These are phyloP conservation scores for Aurinia saxatilis DNA, from an alignment of 345 rosid species.

Conservation along the genomic window DNA sequence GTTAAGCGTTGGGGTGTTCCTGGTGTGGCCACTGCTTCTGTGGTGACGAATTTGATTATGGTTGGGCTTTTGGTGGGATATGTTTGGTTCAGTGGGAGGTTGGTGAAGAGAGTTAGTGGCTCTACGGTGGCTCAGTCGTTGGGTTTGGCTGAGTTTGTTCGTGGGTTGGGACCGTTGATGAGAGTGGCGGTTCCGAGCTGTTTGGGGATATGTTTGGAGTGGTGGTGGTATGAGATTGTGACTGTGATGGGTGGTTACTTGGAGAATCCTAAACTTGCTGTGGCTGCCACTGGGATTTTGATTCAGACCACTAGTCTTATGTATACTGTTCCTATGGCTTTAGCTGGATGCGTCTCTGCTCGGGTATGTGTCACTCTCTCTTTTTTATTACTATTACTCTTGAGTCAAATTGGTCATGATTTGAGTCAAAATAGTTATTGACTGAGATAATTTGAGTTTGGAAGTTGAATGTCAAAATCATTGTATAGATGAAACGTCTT, in stretches of 20 bases:
- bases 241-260: conserved; percentile 81
- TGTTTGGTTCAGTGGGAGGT: conserved; percentile 55
- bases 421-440: neutral
- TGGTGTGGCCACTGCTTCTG: conserved; percentile 94
- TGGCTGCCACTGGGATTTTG: conserved; percentile 91
- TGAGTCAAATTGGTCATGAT: neutral
- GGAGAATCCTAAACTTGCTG: conserved; percentile 72
- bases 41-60: conserved; percentile 82
- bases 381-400: neutral
- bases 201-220: conserved; percentile 90
- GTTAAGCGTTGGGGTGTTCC: conserved; percentile 62
- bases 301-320: conserved; percentile 97
- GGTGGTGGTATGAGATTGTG: conserved; percentile 99
- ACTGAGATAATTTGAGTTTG: neutral
- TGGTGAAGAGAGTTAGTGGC: conserved; percentile 44
- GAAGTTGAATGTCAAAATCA: neutral
- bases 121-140: conserved; percentile 26
- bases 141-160: conserved; percentile 35
- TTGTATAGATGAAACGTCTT: neutral
- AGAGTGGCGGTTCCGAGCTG: conserved; percentile 91
- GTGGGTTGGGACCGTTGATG: conserved; percentile 69
- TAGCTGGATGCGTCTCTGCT: conserved; percentile 97
- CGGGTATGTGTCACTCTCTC: conserved; percentile 47
- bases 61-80: conserved; percentile 70
- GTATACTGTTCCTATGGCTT: conserved; percentile 99